phyloP scores from a whole-genome alignment of 768 basidiomycete species.

The Mycena amicta region DNA sequence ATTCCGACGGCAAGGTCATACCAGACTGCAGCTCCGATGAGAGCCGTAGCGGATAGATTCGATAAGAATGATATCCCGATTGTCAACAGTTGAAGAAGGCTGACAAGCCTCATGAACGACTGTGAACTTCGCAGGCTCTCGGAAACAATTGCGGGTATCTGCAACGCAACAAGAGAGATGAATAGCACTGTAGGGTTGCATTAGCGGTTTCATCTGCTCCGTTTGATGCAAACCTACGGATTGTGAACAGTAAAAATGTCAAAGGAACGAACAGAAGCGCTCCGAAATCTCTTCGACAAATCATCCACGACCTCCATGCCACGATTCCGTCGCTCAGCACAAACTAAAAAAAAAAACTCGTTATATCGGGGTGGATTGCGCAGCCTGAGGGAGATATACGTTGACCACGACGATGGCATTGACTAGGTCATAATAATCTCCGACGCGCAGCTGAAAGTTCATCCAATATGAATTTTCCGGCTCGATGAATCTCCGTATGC shows the following conservation, averaged over 20 bases:
- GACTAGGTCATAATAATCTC: constrained; percentile 1
- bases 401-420: constrained; percentile 10
- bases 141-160: neutral
- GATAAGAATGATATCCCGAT: neutral
- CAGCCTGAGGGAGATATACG: neutral
- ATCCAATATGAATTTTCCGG: neutral
- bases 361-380: neutral
- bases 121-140: neutral
- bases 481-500: constrained; percentile 9
- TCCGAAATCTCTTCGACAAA: neutral
- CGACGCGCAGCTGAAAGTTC: neutral
- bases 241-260: neutral
- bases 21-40: neutral
- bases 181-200: too few species aligned
- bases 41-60: neutral
- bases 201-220: neutral
- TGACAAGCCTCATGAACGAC: neutral
- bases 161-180: neutral
- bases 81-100: neutral
- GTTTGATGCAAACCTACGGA: too few species aligned
- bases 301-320: neutral
- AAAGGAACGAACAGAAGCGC: neutral
- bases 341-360: neutral
- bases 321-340: neutral
- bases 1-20: too few species aligned